These are phyloP conservation scores for Pythium dissotocum DNA, from an alignment of 352 stramenopile genomes.

Conservation along the genomic window DNA sequence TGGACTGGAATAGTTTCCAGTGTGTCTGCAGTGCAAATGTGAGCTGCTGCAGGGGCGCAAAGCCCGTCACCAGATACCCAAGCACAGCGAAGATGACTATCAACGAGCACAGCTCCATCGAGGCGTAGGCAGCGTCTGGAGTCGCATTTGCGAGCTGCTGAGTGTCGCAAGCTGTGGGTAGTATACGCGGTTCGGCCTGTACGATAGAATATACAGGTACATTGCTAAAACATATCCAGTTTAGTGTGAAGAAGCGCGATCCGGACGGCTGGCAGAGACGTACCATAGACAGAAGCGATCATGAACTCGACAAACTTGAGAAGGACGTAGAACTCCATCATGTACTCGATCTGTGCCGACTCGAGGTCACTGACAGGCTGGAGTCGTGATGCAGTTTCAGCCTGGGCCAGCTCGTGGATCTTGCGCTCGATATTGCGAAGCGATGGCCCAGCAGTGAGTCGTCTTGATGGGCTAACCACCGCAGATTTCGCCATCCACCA, in stretches of 20 bases:
- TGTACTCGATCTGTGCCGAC: slow-evolving; percentile 16
- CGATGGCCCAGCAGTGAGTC: too few species aligned
- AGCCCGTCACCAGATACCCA: neutral
- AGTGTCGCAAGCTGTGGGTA: neutral
- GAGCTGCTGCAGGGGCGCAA: neutral
- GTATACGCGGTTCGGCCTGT: slow-evolving; percentile 1
- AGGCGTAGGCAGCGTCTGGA: neutral
- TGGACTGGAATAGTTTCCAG: neutral
- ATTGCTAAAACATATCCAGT: neutral
- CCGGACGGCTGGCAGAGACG: too few species aligned
- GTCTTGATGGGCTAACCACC: too few species aligned
- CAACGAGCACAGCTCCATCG: neutral
- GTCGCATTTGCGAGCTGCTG: neutral
- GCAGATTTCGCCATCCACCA: too few species aligned
- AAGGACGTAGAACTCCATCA: slow-evolving; percentile 36
- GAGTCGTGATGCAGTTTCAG: neutral
- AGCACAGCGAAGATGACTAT: neutral
- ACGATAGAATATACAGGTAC: neutral
- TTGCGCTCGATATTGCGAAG: neutral
- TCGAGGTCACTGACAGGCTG: neutral
- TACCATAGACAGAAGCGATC: slow-evolving; percentile 34
- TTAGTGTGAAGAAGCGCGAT: too few species aligned
- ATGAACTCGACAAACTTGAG: slow-evolving; percentile 39
- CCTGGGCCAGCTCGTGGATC: neutral
- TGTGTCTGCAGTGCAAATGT: neutral